Evolutionary conservation across 2,329 filamentous ascomycete species (phyloP).

Genomic region (Colletotrichum horii): DNA sequence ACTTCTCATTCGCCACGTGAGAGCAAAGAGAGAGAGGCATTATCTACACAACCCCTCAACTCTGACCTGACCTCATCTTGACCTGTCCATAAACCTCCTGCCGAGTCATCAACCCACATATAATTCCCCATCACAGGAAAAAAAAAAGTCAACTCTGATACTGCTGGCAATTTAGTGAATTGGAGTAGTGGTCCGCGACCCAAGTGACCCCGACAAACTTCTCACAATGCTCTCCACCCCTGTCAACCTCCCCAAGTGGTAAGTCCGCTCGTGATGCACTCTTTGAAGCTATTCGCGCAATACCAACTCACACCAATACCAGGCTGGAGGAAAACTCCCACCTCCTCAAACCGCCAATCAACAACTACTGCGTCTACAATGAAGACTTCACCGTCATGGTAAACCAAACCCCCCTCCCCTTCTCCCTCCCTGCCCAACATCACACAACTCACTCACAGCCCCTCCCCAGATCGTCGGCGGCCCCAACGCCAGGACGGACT

Average conservation of each 20-base stretch:
- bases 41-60: background rate
- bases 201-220: background rate
- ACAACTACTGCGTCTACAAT: constrained; percentile 97
- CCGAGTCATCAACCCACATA: background rate
- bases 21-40: background rate
- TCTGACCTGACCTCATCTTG: background rate
- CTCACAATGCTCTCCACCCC: constrained; percentile 35
- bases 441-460: background rate
- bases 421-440: background rate
- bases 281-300: background rate
- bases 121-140: background rate
- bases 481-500: constrained; percentile 94
- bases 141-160: background rate
- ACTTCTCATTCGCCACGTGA: constrained; percentile 13
- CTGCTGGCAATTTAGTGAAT: background rate
- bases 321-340: constrained; percentile 94
- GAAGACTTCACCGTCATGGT: constrained; percentile 84
- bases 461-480: constrained; percentile 80
- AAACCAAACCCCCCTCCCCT: background rate
- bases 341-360: constrained; percentile 90
- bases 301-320: background rate
- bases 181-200: background rate
- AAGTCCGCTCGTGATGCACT: constrained; percentile 29
- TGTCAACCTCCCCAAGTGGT: constrained; percentile 65
- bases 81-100: background rate